Base-by-base conservation (phyloP, 1,284 basidiomycete species). In the Apiotrichum gamsii region DNA sequence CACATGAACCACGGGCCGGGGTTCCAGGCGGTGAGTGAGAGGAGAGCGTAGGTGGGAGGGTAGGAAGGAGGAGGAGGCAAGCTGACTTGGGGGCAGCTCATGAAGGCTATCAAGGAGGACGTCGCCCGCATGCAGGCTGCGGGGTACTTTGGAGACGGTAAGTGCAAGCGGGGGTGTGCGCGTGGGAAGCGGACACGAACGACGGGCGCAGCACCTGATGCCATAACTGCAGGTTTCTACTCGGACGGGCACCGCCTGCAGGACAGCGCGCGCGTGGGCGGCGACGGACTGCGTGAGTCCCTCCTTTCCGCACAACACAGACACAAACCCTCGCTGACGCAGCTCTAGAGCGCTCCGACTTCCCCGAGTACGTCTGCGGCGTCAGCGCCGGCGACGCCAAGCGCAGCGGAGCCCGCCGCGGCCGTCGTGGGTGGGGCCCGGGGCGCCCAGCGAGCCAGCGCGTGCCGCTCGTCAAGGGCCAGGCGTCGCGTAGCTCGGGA, bases 1-100 rank as follows among this genome's bases (percentile, higher is more conserved):
- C 66, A 72, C 55, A 72, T 72, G 70, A 72, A 72, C 42, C 70
- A 72, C 44, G 68, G 68, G 0, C 62, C 65, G 1, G 65, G 64
- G 24, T 72, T 72, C 16, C 68, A 70, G 37, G 64, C 65, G 43
- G 68, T 69, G 23, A 8, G 57, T 18, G 16, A 45, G 44, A 46
- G 51, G 30, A 50, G 35, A 13, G 13, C 15, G 3, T 4, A n/a
- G n/a, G n/a, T n/a, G n/a, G n/a, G n/a, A n/a, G n/a, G n/a, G n/a
- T n/a, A n/a, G n/a, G n/a, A n/a, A n/a, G n/a, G n/a, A n/a, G n/a
- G n/a, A n/a, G n/a, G n/a, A n/a, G n/a, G n/a, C n/a, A n/a, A n/a
- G n/a, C n/a, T n/a, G n/a, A n/a, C n/a, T n/a, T n/a, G n/a, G n/a
- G n/a, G n/a, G n/a, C 37, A 69, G 67, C 58, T 71, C 20, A 70